These are phyloP conservation scores for Wickerhamomyces xylosicus DNA, from an alignment of 805 yeast genomes.

Conservation along the genomic window DNA sequence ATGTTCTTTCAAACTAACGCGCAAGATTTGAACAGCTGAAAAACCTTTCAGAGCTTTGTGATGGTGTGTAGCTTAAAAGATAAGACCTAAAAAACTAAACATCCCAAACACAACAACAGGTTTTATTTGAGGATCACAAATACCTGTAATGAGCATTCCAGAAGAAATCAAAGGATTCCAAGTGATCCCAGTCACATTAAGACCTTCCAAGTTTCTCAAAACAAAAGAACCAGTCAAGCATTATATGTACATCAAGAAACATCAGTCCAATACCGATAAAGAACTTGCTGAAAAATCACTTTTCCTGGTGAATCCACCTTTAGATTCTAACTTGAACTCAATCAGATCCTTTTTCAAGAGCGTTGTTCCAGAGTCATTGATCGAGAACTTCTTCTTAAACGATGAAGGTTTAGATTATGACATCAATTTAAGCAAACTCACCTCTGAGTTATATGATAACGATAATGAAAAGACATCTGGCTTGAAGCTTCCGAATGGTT, in stretches of 20 bases:
- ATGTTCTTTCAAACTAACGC: no score
- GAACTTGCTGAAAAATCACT: conserved; percentile 44
- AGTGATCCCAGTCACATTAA: conserved; percentile 37
- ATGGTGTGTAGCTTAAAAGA: no score
- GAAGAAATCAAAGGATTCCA: conserved; percentile 49
- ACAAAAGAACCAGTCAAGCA: conserved; percentile 28
- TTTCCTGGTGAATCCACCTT: conserved; percentile 73
- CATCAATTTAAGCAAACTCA: conserved; percentile 45
- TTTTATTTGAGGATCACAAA: no score
- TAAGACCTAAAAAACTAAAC: no score
- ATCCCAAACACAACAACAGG: no score
- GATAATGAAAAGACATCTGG: conserved; percentile 19
- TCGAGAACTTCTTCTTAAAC: conserved; percentile 38
- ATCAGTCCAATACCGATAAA: conserved; percentile 32
- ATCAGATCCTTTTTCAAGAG: conserved; percentile 48
- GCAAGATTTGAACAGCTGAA: no score
- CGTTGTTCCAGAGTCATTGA: conserved; percentile 54
- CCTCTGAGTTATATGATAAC: conserved; percentile 41
- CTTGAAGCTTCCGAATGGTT: conserved; percentile 55
- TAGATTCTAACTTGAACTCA: conserved; percentile 39
- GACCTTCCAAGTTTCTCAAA: conserved; percentile 16
- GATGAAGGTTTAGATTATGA: conserved; percentile 33
- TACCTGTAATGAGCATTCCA: not conserved
- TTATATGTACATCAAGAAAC: conserved; percentile 59
- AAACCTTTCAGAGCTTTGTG: no score